phyloP scores from a whole-genome alignment of 2,329 filamentous ascomycete species.

The Cordyceps cicadae region DNA sequence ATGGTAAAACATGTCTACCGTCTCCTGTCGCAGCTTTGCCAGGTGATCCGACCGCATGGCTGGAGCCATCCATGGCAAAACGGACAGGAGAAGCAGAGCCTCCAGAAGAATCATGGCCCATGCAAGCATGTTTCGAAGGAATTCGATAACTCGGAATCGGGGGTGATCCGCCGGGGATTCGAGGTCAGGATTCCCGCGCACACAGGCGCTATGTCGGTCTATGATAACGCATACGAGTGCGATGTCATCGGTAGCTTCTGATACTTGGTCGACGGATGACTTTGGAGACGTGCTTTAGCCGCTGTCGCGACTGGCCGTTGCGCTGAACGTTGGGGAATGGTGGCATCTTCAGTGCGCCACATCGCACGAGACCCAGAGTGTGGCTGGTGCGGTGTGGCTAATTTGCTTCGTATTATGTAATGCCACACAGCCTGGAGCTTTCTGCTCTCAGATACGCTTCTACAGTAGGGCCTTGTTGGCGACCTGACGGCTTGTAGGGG shows the following conservation, averaged over 20 bases:
- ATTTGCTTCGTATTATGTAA: neutral
- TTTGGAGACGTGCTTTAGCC: neutral
- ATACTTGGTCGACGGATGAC: neutral
- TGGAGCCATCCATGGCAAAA: slow-evolving; percentile 33
- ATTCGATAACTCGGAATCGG: neutral
- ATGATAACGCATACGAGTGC: neutral
- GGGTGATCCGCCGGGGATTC: neutral
- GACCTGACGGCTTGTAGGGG: neutral
- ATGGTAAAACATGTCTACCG: slow-evolving; percentile 86
- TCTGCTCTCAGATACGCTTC: neutral
- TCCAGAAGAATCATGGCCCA: slow-evolving; percentile 21
- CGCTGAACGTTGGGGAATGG: neutral
- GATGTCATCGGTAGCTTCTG: neutral
- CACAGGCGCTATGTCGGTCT: slow-evolving; percentile 3
- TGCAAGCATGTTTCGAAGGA: neutral
- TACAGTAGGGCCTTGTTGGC: neutral
- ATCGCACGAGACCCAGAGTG: slow-evolving; percentile 5
- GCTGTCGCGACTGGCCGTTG: neutral
- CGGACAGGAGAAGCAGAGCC: slow-evolving; percentile 19
- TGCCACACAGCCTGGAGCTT: too few relatives aligned
- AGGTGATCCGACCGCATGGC: slow-evolving; percentile 51
- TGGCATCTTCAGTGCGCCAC: slow-evolving; percentile 10
- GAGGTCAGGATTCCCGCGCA: neutral
- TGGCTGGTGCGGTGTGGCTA: neutral
- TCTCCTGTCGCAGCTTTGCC: slow-evolving; percentile 48